Base-by-base conservation (phyloP, 2,329 filamentous ascomycete genomes). In the Xylariaceae sp. region DNA sequence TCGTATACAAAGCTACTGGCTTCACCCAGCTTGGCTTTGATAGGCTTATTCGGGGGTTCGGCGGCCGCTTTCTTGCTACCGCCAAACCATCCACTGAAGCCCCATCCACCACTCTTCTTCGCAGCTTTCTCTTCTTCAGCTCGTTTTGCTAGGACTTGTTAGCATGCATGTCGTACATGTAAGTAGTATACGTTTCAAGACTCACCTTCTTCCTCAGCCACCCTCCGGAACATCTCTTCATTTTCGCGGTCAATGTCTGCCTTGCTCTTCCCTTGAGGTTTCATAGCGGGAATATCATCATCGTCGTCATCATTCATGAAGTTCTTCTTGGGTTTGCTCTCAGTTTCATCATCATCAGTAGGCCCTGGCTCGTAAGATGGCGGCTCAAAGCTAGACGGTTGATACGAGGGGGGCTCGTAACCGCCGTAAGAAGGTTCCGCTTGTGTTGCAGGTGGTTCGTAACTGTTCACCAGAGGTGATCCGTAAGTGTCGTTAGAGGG, bases 1-100 rank as follows among this genome's bases (percentile, higher is more conserved):
- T 99, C 94, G 70, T 94, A 99, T 66, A 93, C 88, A 74, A 99
- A 97, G 51, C 87, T 91, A 73, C 86, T 96, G 70, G 94, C 86
- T 74, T 99, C 95, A 62, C 93, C 95, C 7, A 99, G 83, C 70
- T 99, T 99, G 63, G 95, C 94, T 67, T 85, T 86, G 73, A 97
- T 90, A n/a, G 92, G 78, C 70, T 88, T 88, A 70, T 80, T 81
- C 3, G 78, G 73, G n/a, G 75, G 72, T 6, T 75, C 67, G 30
- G 74, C 75, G n/a, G 76, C 65, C n/a, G 80, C 73, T 67, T 88
- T 83, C 72, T 89, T 87, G 49, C 82, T 82, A 68, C 88, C 88
- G 65, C 85, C 84, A 62, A 96, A 95, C 92, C 92, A 97, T 54
- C 90, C 87, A 37, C 85, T 82, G 59, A 96, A 88, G 72, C 87